A percentile compares a stretch with the other conserved stretches of the same genome.
Conservation (phyloP, 306 rosid species). For the Biancaea sappan region DNA sequence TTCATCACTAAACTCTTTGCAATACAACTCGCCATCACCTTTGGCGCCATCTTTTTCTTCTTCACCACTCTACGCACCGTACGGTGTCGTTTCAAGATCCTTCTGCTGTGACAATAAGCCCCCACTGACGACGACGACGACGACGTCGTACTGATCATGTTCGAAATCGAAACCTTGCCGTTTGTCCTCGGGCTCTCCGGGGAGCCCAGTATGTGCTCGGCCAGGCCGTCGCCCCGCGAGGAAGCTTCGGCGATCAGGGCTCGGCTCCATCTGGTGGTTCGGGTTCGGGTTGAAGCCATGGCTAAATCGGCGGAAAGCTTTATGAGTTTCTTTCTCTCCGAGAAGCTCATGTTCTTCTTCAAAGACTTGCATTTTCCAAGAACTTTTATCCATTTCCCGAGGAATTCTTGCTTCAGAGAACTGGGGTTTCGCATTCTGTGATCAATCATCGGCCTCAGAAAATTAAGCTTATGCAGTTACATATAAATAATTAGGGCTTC, state of each 20-base stretch:
- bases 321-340: constrained; percentile 74
- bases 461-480: neutral
- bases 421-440: constrained; percentile 58
- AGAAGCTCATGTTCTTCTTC: constrained; percentile 50
- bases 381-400: constrained; percentile 67
- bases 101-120: constrained; percentile 25
- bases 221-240: constrained; percentile 14
- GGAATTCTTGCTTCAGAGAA: constrained; percentile 63
- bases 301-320: constrained; percentile 78
- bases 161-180: constrained; percentile 12
- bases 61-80: constrained; percentile 26
- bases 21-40: constrained; percentile 35
- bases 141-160: neutral
- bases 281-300: constrained; percentile 70
- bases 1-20: constrained; percentile 56
- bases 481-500: neutral
- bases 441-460: neutral
- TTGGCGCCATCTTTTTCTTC: constrained; percentile 19
- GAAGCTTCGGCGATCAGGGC: constrained; percentile 55
- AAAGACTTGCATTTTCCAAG: constrained; percentile 50
- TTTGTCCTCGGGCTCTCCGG: neutral
- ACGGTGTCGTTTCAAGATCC: constrained; percentile 49
- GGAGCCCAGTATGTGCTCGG: constrained; percentile 30
- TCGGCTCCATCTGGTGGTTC: constrained; percentile 65
- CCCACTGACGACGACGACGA: too few relatives aligned